Base-by-base conservation (phyloP, 129 eudicot genomes). In the Cynara cardunculus region DNA sequence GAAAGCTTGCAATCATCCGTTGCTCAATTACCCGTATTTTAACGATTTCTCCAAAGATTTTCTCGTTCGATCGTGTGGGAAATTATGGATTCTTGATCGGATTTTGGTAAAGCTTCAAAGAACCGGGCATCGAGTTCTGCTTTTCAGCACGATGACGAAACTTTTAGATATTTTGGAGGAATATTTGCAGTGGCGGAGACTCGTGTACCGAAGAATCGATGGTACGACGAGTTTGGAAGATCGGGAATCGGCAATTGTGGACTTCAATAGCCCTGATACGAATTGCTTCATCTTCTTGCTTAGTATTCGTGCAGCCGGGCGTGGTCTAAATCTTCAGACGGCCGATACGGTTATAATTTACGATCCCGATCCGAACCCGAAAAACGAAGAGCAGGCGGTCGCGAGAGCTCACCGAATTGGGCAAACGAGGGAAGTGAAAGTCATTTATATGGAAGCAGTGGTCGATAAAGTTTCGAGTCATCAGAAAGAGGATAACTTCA, bases 351-450 rank as follows among this genome's bases (percentile, higher is more conserved):
- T 95, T 25, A 83, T 95, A 79, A 95, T 95, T 41, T 95, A 95
- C 75, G 99, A 95, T 80, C 97, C 99, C 4, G 99, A 95, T 78
- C 97, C 97, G 25, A 95, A 95, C 85, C 99, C 99, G 0, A 92
- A 95, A 83, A 92, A 92, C 41, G 99, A 95, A 86, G 97, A 92
- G 76, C 99, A 95, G 75, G 99, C 99, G n/a, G 97, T 95, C 78
- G 97, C 97, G 73, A 84, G 99, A 44, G 99, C 99, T 32, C 99
- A 95, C 82, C 96, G 99, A 10, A 95, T 95, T 28, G 99, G 99
- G 27, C 99, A 95, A 87, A 89, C 87, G 1, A 92, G 97, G 77
- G 99, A 95, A 87, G 99, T 95, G 62, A 95, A 90, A 83, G 99
- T 95, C 24, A 89, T 95, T 18, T 92, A 95, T 75, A 89, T 95